Conservation (phyloP, 768 basidiomycete genomes). For the Hypsizygus marmoreus region DNA sequence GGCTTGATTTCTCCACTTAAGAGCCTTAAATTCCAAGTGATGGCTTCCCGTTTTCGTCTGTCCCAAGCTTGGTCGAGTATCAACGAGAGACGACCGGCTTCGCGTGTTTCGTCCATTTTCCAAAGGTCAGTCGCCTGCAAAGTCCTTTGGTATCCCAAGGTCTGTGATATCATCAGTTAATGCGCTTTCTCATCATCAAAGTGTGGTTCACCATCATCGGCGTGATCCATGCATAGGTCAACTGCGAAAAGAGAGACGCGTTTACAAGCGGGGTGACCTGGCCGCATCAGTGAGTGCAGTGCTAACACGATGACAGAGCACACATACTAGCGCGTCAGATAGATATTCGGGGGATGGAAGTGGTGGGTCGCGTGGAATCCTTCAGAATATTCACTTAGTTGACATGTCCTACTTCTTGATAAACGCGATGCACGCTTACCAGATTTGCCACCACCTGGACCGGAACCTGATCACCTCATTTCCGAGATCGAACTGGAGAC, state of each 20-base stretch:
- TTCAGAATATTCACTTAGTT: slow-evolving; percentile 18
- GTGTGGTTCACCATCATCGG: slow-evolving; percentile 48
- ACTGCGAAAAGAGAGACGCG: slow-evolving; percentile 57
- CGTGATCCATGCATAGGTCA: slow-evolving; percentile 70
- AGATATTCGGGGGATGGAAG: slow-evolving; percentile 56
- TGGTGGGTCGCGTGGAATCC: slow-evolving; percentile 63
- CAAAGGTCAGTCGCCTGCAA: slow-evolving; percentile 76
- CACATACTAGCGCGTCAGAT: slow-evolving; percentile 51
- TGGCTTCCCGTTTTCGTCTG: slow-evolving; percentile 46
- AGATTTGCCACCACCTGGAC: slow-evolving; percentile 56
- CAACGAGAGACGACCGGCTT: slow-evolving; percentile 50
- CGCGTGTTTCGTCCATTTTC: slow-evolving; percentile 56
- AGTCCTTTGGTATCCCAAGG: slow-evolving; percentile 69
- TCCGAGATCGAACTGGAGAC: slow-evolving; percentile 43
- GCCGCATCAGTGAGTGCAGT: not conserved
- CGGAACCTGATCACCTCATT: slow-evolving; percentile 41
- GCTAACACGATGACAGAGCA: not conserved
- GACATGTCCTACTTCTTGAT: not conserved
- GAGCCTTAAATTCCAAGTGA: slow-evolving; percentile 57
- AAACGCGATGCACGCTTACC: slow-evolving; percentile 34
- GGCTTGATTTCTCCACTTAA: slow-evolving; percentile 47
- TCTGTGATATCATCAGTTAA: slow-evolving; percentile 26
- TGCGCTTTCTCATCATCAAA: not conserved
- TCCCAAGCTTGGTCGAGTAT: slow-evolving; percentile 60
- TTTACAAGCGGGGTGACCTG: slow-evolving; percentile 58